Evolutionary conservation across 1,139 yeast genomes (phyloP).

Genomic region (Meyerozyma sp.): DNA sequence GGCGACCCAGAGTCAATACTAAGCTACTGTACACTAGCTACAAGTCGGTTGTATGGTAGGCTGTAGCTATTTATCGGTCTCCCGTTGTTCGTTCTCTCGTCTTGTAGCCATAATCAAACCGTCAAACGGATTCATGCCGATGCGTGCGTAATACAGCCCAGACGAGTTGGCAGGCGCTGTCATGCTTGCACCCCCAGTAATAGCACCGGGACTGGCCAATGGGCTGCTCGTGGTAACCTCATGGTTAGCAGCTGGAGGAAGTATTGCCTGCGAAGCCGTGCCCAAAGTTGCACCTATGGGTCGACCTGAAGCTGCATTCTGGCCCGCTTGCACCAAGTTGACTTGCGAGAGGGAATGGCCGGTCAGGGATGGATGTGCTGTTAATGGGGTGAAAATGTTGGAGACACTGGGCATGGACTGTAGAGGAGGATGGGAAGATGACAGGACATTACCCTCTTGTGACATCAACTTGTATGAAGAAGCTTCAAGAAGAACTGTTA

Average conservation of each 20-base stretch:
- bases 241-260: constrained; percentile 6
- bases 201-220: constrained; percentile 14
- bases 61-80: not conserved
- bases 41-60: not conserved
- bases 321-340: constrained; percentile 11
- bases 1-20: not conserved
- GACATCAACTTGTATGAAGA: constrained; percentile 38
- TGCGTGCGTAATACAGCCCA: constrained; percentile 33
- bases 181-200: constrained; percentile 13
- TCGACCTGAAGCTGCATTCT: constrained; percentile 19
- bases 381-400: constrained; percentile 29
- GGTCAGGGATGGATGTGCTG: constrained; percentile 24
- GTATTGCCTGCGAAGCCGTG: constrained; percentile 13
- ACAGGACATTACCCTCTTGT: constrained; percentile 7
- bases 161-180: constrained; percentile 34
- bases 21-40: not conserved
- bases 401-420: constrained; percentile 29
- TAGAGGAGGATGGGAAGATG: constrained; percentile 19
- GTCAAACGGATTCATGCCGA: constrained; percentile 40
- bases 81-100: constrained; percentile 10
- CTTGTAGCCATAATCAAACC: constrained; percentile 30
- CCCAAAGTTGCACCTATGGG: constrained; percentile 31
- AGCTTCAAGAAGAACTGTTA: constrained; percentile 70
- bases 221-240: constrained; percentile 10
- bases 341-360: constrained; percentile 15